A percentile compares a stretch with the other conserved stretches of the same genome.
phyloP scores from a whole-genome alignment of 139 green algal genomes.

The Eudorina sp. region DNA sequence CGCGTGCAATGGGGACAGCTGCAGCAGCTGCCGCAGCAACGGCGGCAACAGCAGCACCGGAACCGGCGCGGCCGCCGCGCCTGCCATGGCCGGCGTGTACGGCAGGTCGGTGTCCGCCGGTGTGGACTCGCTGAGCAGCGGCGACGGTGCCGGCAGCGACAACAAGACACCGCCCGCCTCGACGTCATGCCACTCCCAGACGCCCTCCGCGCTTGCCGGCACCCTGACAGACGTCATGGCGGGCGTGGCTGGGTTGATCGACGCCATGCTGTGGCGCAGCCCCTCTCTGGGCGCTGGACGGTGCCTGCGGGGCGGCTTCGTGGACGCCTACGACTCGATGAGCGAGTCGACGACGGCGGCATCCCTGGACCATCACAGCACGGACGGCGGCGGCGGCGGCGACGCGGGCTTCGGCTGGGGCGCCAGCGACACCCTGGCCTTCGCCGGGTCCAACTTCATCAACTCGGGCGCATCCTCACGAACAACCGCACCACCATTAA shows the following conservation, averaged over 20 bases:
- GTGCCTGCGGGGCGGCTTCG: background rate
- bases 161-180: too few species aligned
- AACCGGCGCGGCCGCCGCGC: background rate
- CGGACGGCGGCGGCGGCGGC: background rate
- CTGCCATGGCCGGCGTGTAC: background rate
- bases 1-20: background rate
- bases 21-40: background rate
- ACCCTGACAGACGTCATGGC: constrained; percentile 44
- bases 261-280: constrained; percentile 21
- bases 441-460: too few species aligned
- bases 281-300: background rate
- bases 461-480: too few species aligned
- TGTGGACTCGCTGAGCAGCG: background rate
- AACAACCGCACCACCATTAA: too few species aligned
- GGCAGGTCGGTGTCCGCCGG: too few species aligned
- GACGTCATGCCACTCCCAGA: too few species aligned
- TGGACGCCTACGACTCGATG: constrained; percentile 42
- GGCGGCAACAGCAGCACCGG: background rate
- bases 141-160: background rate
- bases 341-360: background rate
- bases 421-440: too few species aligned
- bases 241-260: constrained; percentile 27
- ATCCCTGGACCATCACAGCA: background rate
- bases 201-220: background rate
- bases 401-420: too few species aligned